Evolutionary conservation across 2,329 filamentous ascomycete genomes (phyloP), one percentile per base, ranked within the genome.

Genomic region (Cladophialophora psammophila): DNA sequence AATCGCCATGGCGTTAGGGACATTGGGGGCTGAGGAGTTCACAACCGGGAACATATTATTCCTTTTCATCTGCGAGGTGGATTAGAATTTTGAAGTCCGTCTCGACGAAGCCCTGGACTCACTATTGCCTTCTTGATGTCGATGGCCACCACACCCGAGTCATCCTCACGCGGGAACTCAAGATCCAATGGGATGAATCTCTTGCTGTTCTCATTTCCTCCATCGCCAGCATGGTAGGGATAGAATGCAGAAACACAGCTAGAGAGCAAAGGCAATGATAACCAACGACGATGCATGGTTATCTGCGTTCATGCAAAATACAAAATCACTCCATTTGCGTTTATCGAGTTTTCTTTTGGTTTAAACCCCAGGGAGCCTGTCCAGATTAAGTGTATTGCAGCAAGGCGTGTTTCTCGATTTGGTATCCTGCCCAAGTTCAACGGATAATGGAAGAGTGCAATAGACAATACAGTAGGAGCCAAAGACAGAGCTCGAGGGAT

Each of bases 21-120:
- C 73, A 13, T 75, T 76, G 1, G 83, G 81, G 1, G 74, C 74
- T 20, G 76, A 74, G 7, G 80, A 78, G 63, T 77, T 70, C 42
- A 80, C 72, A 10, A 86, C 81, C 7, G 78, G 76, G 74, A 84
- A 86, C 2, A 75, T 72, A 72, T 86, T 85, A 65, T 82, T 78
- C 52, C 85, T 82, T 32, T 78, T 79, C 36, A 75, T 69, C 61
- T 78, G 42, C 52, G 18, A 48, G 69, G 34, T 71, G 38, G 35
- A 50, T 56, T 63, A 45, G 38, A 34, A 1, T 32, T 10, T 48
- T 3, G 9, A 26, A 20, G 20, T 15, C 15, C 5, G 15, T 5
- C 36, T 12, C 32, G 13, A 13, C 12, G n/a, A 18, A 50, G 45
- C 20, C 20, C 26, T 13, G 18, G 9, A 62, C 66, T 38, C 50